phyloP scores from a whole-genome alignment of 495 filamentous ascomycete species.

The Xylaria acuta region DNA sequence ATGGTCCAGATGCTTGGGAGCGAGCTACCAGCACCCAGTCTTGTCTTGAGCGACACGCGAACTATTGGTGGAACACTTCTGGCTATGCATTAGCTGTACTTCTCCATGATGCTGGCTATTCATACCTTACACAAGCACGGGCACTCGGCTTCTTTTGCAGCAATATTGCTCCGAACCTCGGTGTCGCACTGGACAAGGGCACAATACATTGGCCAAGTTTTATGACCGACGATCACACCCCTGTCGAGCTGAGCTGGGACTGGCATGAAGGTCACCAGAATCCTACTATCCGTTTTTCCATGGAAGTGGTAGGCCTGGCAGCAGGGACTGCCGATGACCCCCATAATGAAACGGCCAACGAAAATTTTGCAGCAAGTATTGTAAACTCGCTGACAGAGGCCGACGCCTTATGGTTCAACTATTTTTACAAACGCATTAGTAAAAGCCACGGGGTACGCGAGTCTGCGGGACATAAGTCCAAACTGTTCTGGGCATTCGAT shows the following conservation, averaged over 20 bases:
- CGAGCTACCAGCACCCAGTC: too few relatives aligned
- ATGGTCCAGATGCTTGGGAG: not conserved
- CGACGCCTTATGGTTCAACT: not conserved
- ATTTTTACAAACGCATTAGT: not conserved
- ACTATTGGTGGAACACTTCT: not conserved
- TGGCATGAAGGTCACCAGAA: slow-evolving; percentile 24
- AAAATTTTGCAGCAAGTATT: not conserved
- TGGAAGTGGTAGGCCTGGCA: not conserved
- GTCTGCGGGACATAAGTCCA: not conserved
- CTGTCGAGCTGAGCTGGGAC: slow-evolving; percentile 46
- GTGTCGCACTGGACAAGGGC: not conserved
- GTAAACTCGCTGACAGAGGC: not conserved
- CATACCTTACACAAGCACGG: not conserved
- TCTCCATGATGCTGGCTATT: not conserved
- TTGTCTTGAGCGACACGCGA: not conserved
- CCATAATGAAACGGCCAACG: not conserved
- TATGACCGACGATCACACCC: slow-evolving; percentile 46
- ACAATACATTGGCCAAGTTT: slow-evolving; percentile 39
- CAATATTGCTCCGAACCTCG: not conserved
- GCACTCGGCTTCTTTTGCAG: not conserved
- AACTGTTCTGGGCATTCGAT: not conserved
- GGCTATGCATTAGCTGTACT: not conserved
- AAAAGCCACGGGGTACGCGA: not conserved
- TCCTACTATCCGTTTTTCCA: not conserved
- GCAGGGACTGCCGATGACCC: not conserved